Conservation (phyloP, 768 basidiomycete genomes). For the Suillus discolor region DNA sequence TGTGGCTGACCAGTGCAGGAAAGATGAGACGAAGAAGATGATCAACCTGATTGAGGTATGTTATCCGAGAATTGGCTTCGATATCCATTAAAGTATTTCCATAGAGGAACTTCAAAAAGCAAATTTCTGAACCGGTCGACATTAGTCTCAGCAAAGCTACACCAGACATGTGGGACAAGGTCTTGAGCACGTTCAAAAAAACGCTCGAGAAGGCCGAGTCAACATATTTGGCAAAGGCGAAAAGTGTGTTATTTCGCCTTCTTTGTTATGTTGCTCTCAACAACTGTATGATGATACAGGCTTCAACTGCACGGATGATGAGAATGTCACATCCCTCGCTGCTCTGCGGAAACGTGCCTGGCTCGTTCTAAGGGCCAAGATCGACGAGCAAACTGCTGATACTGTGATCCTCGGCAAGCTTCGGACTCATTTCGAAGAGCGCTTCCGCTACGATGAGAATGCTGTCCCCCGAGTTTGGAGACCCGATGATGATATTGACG, state of each 20-base stretch:
- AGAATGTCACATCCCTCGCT: conserved; percentile 71
- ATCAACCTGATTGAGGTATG: conserved; percentile 90
- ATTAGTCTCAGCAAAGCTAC: conserved; percentile 76
- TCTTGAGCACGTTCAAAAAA: conserved; percentile 71
- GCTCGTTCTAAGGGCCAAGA: conserved; percentile 79
- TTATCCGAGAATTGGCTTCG: background rate
- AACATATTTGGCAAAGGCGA: conserved; percentile 86
- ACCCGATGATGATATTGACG: conserved; percentile 95
- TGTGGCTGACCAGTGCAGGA: conserved; percentile 88
- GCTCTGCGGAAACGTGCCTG: conserved; percentile 81
- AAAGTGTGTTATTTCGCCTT: conserved; percentile 53
- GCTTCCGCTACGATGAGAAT: conserved; percentile 91
- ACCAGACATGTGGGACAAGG: conserved; percentile 89
- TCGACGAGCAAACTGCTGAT: conserved; percentile 93
- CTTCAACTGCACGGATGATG: conserved; percentile 94
- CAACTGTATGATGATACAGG: conserved; percentile 51
- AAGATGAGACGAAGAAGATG: conserved; percentile 99
- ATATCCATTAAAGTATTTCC: conserved; percentile 4
- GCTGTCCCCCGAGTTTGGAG: conserved; percentile 98
- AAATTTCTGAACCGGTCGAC: conserved; percentile 92
- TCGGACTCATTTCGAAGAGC: conserved; percentile 88
- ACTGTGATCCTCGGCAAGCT: conserved; percentile 83
- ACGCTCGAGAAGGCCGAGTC: conserved; percentile 74
- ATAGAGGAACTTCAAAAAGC: conserved; percentile 88
- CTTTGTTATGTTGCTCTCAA: background rate